Conservation (phyloP, 306 rosid species). For the Lathyrus sativus region DNA sequence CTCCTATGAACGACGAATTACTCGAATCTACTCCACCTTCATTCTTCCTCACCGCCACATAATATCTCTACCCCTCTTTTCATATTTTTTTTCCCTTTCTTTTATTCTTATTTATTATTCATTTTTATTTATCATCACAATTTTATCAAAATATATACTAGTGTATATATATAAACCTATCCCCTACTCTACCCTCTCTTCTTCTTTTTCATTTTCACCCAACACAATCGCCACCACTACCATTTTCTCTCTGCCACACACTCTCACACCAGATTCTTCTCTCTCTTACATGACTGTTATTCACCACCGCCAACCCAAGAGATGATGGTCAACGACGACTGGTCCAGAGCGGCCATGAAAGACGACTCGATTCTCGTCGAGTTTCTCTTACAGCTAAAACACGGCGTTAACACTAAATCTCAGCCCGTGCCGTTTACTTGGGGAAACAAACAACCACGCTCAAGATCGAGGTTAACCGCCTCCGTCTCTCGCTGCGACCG, state of each 20-base stretch:
- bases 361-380: slow-evolving; percentile 71
- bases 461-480: slow-evolving; percentile 49
- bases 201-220: slow-evolving; percentile 31
- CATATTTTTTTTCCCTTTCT: neutral
- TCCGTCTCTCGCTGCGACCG: slow-evolving; percentile 53
- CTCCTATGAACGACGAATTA: slow-evolving; percentile 29
- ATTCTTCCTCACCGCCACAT: slow-evolving; percentile 54
- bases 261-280: slow-evolving; percentile 12
- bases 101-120: neutral
- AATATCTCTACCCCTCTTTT: slow-evolving; percentile 29
- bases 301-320: neutral
- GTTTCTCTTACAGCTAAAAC: slow-evolving; percentile 68
- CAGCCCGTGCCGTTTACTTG: slow-evolving; percentile 43
- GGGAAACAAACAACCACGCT: slow-evolving; percentile 67
- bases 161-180: slow-evolving; percentile 45
- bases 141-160: neutral
- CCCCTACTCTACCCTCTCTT: slow-evolving; percentile 17
- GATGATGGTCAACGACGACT: slow-evolving; percentile 55
- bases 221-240: slow-evolving; percentile 51
- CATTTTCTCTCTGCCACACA: slow-evolving; percentile 8
- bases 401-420: slow-evolving; percentile 45
- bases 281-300: slow-evolving; percentile 32
- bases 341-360: slow-evolving; percentile 71
- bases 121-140: neutral
- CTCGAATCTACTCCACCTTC: slow-evolving; percentile 59